Evolutionary conservation across 2,329 filamentous ascomycete species (phyloP).

Genomic region (Drechslerella dactyloides): DNA sequence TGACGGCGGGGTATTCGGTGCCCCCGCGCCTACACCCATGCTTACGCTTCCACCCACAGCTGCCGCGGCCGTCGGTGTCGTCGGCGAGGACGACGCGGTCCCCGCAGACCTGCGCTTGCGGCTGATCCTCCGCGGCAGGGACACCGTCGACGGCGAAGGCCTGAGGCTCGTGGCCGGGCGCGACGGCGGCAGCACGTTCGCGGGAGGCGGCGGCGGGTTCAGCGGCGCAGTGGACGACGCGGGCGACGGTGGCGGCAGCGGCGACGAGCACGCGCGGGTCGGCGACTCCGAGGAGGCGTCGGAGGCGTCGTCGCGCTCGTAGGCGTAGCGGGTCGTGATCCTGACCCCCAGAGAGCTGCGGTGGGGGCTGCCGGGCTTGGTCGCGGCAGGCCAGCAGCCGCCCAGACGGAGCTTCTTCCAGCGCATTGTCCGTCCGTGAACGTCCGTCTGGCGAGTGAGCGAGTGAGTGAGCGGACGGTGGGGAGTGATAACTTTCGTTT

Average conservation of each 20-base stretch:
- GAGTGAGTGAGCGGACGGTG: no score
- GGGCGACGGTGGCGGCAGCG: constrained; percentile 61
- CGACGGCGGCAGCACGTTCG: background rate
- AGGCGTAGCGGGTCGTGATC: constrained; percentile 60
- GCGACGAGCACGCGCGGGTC: constrained; percentile 53
- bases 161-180: background rate
- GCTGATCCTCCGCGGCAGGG: background rate
- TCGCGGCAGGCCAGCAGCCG: background rate
- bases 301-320: constrained; percentile 55
- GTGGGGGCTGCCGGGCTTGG: background rate
- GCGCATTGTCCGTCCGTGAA: background rate
- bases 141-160: background rate
- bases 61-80: no score
- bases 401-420: background rate
- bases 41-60: no score
- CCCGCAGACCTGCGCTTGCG: background rate
- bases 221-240: constrained; percentile 60
- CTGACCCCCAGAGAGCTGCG: background rate
- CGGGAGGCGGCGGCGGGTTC: background rate
- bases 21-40: no score
- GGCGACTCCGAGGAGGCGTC: background rate
- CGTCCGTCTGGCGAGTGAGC: no score
- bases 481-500: no score
- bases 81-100: no score
- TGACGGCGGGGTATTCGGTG: background rate